Base-by-base conservation (phyloP, 2,329 filamentous ascomycete genomes). In the Ceratocystiopsis sp. region DNA sequence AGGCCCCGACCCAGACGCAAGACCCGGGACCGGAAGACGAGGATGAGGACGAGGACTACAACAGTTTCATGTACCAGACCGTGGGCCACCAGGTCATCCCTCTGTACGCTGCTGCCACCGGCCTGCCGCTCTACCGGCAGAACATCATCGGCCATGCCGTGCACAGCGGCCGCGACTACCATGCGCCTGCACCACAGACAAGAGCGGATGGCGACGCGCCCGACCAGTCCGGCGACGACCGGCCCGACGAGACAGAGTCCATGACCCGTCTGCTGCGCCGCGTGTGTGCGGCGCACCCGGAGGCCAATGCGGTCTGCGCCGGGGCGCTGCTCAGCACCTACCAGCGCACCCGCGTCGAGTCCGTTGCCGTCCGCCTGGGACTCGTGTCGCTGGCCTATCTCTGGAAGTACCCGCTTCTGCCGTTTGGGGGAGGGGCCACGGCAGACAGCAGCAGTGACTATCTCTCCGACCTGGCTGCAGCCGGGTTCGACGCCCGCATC, bases 11-110 rank as follows among this genome's bases (percentile, higher is more conserved):
- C 5, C 29, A 14, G 7, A 11, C 18, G 10, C 3, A 21, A 14
- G 37, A 37, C 13, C 40, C 14, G 40, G 64, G 57, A 21, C 48
- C 39, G 17, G 47, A 44, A 32, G 48, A 50, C 7, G 59, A 57
- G 25, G 57, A 59, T 6, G 47, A 44, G 29, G 48, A 50, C 7
- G 59, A 57, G 25, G 57, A 59, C 6, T 70, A 93, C 53, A 85
- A 98, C 61, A 95, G 87, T 64, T 96, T 91, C 76, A 98, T 98
- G 91, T 98, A 96, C 67, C 91, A 98, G 66, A 98, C 91, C 3
- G 84, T 95, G 47, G 91, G 91, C 13, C 85, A 96, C 61, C 71
- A 76, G 45, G 67, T 95, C 16, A 80, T 96, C 45, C 85, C 87
- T 3, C 70, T 94, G 15, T 96, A 95, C 57, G 78, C 79, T 47